Conservation (phyloP, 768 basidiomycete species). For the Collybia sordida region DNA sequence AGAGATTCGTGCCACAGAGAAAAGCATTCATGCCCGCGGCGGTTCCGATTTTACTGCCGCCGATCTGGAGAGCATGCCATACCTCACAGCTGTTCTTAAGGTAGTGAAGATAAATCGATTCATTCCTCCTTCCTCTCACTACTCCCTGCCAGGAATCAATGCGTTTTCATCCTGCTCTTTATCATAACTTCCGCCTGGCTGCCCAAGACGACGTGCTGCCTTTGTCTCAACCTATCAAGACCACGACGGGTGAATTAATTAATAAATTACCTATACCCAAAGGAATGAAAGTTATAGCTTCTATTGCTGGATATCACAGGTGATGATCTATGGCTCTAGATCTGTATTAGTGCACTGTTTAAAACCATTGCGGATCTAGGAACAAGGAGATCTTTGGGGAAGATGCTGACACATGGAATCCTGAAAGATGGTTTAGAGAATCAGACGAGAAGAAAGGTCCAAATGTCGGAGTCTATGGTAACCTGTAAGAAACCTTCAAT, state of each 20-base stretch:
- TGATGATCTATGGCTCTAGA: constrained; percentile 13
- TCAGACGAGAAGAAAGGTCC: constrained; percentile 35
- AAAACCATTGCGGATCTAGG: constrained; percentile 19
- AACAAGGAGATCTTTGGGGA: constrained; percentile 53
- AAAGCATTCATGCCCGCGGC: constrained; percentile 34
- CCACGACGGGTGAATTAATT: constrained; percentile 41
- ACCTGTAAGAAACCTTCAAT: constrained; percentile 36
- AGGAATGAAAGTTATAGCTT: constrained; percentile 49
- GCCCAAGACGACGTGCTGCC: constrained; percentile 57
- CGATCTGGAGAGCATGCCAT: constrained; percentile 53
- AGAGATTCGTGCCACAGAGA: constrained; percentile 46
- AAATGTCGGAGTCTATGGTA: constrained; percentile 44
- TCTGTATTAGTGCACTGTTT: background rate
- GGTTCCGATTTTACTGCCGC: constrained; percentile 40
- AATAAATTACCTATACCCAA: constrained; percentile 46
- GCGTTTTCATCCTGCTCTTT: constrained; percentile 52
- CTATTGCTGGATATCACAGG: constrained; percentile 58
- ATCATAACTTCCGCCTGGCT: constrained; percentile 53
- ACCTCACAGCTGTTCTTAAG: constrained; percentile 48
- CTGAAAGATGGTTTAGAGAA: constrained; percentile 52
- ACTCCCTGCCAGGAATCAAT: constrained; percentile 40
- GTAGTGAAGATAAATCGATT: constrained; percentile 14
- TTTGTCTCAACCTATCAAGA: constrained; percentile 51
- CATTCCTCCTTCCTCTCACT: background rate
- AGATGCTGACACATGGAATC: constrained; percentile 54